Base-by-base conservation (phyloP, 495 filamentous ascomycete species). In the Trichoderma orchidacearum region DNA sequence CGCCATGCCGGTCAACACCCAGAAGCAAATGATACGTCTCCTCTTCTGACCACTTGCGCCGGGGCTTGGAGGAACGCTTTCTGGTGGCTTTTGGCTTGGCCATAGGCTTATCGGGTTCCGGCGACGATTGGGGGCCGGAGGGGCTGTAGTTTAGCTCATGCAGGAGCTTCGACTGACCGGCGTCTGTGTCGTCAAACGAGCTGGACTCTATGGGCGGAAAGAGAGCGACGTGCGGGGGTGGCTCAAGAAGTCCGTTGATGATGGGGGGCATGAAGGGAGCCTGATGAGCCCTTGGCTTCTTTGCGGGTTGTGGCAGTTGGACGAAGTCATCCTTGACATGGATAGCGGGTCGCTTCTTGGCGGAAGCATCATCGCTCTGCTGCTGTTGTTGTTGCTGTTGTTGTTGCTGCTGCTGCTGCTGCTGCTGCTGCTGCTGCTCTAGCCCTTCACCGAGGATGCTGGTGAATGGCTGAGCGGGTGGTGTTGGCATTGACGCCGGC, bases 1-100 rank as follows among this genome's bases (percentile, higher is more conserved):
- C 84, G 0, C 90, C 90, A 66, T 90, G 87, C 57, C 83, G 85
- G 36, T 81, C 76, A 17, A 94, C 89, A 1, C 89, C 90, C 55
- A 82, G 75, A 28, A 94, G 67, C 11, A 96, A 70, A 54, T 85
- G 77, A 25, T 83, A 81, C 1, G 89, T 94, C 65, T 96, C 90
- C 62, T 90, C 82, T 53, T 93, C 85, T 0, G 84, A 84, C 90
- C 90, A 96, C 61, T 81, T 86, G 56, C 77, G 78, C 59, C 78
- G 63, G 13, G 73, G 74, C 61, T 74, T 77, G 27, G 70, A 67
- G 8, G 72, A 66, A 23, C 70, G 66, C 53, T 72, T 63, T 60
- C 74, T 75, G 1, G 63, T 74, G 12, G 60, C 66, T 9, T 58
- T 66, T 51, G 62, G 61, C 64, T 57, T 64, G 62, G 36, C 66